Conservation (phyloP, 2,329 filamentous ascomycete genomes). For the Dothideomycetidae sp. region DNA sequence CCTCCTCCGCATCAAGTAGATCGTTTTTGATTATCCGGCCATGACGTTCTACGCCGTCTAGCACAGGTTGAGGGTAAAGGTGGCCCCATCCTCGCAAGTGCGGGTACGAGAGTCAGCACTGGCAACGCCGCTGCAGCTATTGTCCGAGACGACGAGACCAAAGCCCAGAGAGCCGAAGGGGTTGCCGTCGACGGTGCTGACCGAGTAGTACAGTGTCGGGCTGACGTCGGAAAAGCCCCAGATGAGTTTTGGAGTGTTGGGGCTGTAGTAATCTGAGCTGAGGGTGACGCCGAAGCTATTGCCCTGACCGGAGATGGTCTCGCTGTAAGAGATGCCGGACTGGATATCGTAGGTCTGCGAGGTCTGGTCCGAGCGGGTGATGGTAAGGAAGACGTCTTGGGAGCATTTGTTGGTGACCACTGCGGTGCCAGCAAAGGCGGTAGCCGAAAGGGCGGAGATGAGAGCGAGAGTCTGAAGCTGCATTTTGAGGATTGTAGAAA, state of each 20-base stretch:
- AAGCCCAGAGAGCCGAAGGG: constrained; percentile 15
- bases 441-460: constrained; percentile 10
- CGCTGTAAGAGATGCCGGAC: constrained; percentile 13
- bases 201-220: constrained; percentile 17
- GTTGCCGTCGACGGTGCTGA: constrained; percentile 17
- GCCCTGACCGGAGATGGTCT: constrained; percentile 16
- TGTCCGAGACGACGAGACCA: constrained; percentile 12
- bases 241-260: constrained; percentile 16
- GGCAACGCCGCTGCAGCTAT: constrained; percentile 4
- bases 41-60: no score
- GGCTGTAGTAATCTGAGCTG: constrained; percentile 15
- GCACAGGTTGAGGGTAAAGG: constrained; percentile 7
- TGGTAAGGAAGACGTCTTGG: constrained; percentile 17
- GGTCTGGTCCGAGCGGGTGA: constrained; percentile 15
- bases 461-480: constrained; percentile 12
- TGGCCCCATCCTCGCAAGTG: constrained; percentile 6
- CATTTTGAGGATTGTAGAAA: constrained; percentile 13
- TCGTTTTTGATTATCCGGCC: no score
- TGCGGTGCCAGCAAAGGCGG: constrained; percentile 11
- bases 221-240: constrained; percentile 15
- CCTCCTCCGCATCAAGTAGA: no score
- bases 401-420: constrained; percentile 19
- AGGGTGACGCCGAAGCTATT: constrained; percentile 21
- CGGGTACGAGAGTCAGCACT: constrained; percentile 9
- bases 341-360: constrained; percentile 13